Conservation (phyloP, 129 eudicot genomes). For the Chrysanthemum seticuspe region DNA sequence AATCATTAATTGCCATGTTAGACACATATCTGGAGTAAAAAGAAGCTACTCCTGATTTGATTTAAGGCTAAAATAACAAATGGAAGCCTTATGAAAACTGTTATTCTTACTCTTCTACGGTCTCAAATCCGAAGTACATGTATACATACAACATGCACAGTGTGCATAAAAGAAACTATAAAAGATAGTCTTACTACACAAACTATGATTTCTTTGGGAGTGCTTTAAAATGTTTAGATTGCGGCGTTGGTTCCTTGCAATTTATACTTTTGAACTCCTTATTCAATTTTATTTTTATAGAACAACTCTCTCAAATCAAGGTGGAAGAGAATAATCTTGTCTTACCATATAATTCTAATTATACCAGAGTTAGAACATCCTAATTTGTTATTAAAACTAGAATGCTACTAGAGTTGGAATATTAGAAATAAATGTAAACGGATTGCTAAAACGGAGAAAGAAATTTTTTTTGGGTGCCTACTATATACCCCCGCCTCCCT, state of each 20-base stretch:
- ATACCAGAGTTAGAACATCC: background rate
- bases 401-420: background rate
- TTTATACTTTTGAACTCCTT: background rate
- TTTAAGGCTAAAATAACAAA: no score
- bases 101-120: background rate
- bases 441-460: background rate
- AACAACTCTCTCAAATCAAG: background rate
- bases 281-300: background rate
- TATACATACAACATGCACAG: background rate
- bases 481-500: no score
- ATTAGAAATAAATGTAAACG: slow-evolving; percentile 10
- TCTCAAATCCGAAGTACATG: no score
- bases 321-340: slow-evolving; percentile 7
- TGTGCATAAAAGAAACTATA: background rate
- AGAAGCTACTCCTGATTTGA: no score
- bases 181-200: background rate
- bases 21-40: no score
- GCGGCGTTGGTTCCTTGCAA: slow-evolving; percentile 1
- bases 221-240: background rate
- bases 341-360: background rate
- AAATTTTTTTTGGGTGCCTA: no score
- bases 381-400: slow-evolving; percentile 4
- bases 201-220: background rate
- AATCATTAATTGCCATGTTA: background rate
- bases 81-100: no score